Base-by-base conservation (phyloP, 768 basidiomycete species). In the Mycena galopus region DNA sequence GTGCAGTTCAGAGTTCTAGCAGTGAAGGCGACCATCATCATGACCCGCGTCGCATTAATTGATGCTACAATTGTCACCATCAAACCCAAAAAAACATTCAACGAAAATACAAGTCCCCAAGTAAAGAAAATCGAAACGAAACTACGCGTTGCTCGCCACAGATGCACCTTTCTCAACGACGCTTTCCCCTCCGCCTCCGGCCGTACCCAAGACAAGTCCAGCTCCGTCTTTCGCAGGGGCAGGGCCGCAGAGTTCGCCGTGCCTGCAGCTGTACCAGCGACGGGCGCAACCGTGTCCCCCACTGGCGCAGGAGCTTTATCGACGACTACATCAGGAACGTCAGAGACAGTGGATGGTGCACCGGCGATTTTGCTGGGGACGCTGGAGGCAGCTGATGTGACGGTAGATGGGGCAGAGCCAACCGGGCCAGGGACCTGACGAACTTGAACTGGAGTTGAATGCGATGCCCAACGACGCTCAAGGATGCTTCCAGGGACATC, bases 1-100 rank as follows among this genome's bases (percentile, higher is more conserved):
- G 51, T 27, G 42, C 56, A 4, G 50, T 57, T 53, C 11, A 37
- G 57, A 4, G 47, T 17, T 17, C 16, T 44, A 56, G 30, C 53
- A n/a, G 53, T 68, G 66, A 47, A 37, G 44, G 47, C 39, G 23
- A 66, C 59, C 44, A 66, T 71, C 44, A 66, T 71, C 69, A 64
- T 47, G 33, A n/a, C 27, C 35, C 3, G 21, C 4, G 32, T 65
- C 30, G 16, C 42, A 39, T 35, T 44, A 62, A 16, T 39, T 39
- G 3, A 39, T 6, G 33, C 12, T 16, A 10, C 39, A 16, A 8
- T 39, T 39, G 17, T 23, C 16, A 12, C 33, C 37, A 58, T 53
- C 33, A 25, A 59, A 35, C 30, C 29, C 44, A 19, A 23, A 23
- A 21, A 14, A 39, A 39, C 39, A 39, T 44, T 53, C 56, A 25